Conservation (phyloP, 208 protist genomes). For the Eutreptiella sp. region DNA sequence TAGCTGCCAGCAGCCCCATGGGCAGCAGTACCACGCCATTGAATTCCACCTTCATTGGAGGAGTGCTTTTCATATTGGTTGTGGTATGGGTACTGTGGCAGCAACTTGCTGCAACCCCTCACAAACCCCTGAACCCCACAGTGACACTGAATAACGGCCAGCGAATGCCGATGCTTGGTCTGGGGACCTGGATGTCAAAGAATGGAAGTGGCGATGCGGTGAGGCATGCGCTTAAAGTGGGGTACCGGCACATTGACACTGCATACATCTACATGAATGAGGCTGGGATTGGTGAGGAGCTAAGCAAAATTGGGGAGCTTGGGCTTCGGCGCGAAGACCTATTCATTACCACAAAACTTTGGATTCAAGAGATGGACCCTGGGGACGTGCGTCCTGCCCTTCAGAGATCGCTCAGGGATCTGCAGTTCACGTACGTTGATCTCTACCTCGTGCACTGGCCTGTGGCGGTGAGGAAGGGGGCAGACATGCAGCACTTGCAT, state of each 20-base stretch:
- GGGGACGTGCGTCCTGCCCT: conserved; percentile 52
- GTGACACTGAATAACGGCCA: too few relatives aligned
- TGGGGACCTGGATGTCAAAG: conserved; percentile 65
- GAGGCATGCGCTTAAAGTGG: conserved; percentile 46
- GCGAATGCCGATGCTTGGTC: conserved; percentile 77
- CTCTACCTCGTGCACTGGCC: conserved; percentile 94
- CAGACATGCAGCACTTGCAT: too few relatives aligned
- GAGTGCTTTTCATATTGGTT: too few relatives aligned
- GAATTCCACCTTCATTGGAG: too few relatives aligned
- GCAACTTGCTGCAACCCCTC: too few relatives aligned
- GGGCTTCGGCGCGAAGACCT: conserved; percentile 63
- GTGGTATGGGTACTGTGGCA: too few relatives aligned
- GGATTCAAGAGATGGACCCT: conserved; percentile 53
- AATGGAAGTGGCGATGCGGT: conserved; percentile 48
- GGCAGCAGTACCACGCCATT: too few relatives aligned
- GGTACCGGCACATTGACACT: conserved; percentile 78
- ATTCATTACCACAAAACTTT: conserved; percentile 79
- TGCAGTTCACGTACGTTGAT: conserved; percentile 81
- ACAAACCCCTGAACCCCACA: too few relatives aligned
- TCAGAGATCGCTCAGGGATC: conserved; percentile 51
- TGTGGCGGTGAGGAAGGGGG: conserved; percentile 44
- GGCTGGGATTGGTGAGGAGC: conserved; percentile 59
- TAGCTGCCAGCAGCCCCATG: too few relatives aligned
- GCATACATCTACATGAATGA: conserved; percentile 77
- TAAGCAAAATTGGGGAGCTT: too few relatives aligned